These are phyloP conservation scores for Candida coquimbonensis DNA, from an alignment of 805 yeast species.

Conservation along the genomic window DNA sequence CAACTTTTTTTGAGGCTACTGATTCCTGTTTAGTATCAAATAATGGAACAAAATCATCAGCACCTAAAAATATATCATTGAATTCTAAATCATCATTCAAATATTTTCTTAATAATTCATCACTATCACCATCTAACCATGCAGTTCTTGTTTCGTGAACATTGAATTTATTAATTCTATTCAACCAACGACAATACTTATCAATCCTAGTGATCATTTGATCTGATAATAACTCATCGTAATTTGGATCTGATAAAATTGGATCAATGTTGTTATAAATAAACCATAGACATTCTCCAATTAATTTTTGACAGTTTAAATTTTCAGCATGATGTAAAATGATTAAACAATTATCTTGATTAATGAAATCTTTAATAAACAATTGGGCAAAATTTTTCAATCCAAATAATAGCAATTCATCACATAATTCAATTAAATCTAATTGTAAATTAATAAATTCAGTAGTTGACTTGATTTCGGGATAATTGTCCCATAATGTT, in stretches of 20 bases:
- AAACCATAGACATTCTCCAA: constrained; percentile 59
- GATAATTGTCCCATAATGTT: constrained; percentile 27
- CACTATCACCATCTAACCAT: constrained; percentile 27
- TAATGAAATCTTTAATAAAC: constrained; percentile 47
- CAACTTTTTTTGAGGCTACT: constrained; percentile 12
- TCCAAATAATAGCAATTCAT: constrained; percentile 53
- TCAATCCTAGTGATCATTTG: constrained; percentile 22
- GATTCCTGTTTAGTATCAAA: constrained; percentile 25
- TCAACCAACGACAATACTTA: constrained; percentile 30
- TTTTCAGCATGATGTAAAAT: constrained; percentile 49
- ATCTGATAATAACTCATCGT: constrained; percentile 14
- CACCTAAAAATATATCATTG: constrained; percentile 35
- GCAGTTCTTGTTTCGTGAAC: constrained; percentile 8
- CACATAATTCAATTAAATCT: constrained; percentile 53
- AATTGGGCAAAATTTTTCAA: constrained; percentile 58
- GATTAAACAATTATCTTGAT: constrained; percentile 51
- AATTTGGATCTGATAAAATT: constrained; percentile 36
- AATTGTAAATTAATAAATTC: constrained; percentile 48
- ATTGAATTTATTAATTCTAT: constrained; percentile 17
- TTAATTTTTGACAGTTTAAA: constrained; percentile 46
- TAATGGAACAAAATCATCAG: constrained; percentile 29
- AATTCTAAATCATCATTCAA: constrained; percentile 28
- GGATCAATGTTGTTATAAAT: constrained; percentile 59
- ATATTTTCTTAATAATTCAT: constrained; percentile 28
- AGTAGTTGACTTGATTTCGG: constrained; percentile 22